A percentile compares a stretch with the other conserved stretches of the same genome.
These are phyloP conservation scores for Leccinum angustisporum DNA, from an alignment of 1,284 basidiomycete species.

Conservation along the genomic window DNA sequence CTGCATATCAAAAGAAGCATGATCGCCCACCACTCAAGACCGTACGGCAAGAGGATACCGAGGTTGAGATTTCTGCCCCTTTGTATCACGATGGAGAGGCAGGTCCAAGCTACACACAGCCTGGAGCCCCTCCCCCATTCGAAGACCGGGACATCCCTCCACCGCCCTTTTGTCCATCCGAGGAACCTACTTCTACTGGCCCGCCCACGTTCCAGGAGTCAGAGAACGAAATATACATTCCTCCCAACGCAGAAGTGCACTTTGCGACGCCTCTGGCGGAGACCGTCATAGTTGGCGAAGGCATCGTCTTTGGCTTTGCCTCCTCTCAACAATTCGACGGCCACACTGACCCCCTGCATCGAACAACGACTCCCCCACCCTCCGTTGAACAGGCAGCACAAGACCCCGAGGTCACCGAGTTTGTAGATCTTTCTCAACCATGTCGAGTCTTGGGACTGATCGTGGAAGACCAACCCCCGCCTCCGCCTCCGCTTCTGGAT, in stretches of 20 bases:
- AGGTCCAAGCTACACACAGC: constrained; percentile 64
- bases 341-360: constrained; percentile 62
- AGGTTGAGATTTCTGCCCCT: constrained; percentile 47
- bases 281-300: constrained; percentile 62
- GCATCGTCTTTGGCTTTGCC: constrained; percentile 67
- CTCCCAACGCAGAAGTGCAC: constrained; percentile 45
- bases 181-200: constrained; percentile 57
- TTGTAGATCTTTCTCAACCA: constrained; percentile 58
- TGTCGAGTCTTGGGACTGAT: constrained; percentile 58
- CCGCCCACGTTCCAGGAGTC: constrained; percentile 79
- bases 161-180: constrained; percentile 69
- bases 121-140: constrained; percentile 73
- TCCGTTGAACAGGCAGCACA: constrained; percentile 66
- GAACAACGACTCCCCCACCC: constrained; percentile 64
- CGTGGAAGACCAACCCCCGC: constrained; percentile 56
- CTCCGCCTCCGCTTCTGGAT: constrained; percentile 78
- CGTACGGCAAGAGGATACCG: constrained; percentile 62
- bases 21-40: constrained; percentile 73
- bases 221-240: constrained; percentile 65
- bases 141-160: constrained; percentile 75
- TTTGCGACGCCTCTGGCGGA: constrained; percentile 36
- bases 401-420: constrained; percentile 64
- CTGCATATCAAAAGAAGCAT: constrained; percentile 81
- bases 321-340: constrained; percentile 75
- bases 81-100: constrained; percentile 66